Evolutionary conservation across 306 rosid genomes (phyloP).

Genomic region (Corylus americana): DNA sequence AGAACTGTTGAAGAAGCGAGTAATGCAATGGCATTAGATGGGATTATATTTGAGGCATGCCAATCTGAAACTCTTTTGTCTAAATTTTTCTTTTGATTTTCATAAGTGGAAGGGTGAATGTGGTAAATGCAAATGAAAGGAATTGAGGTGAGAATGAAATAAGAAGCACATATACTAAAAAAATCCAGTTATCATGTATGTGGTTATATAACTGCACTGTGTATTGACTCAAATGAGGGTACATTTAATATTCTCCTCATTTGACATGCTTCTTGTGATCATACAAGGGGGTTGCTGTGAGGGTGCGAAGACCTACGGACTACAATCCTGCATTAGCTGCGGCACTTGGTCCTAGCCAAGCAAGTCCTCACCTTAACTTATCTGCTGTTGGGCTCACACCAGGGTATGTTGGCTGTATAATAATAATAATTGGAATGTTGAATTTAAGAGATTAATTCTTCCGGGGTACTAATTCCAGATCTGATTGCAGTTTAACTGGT

Average conservation of each 20-base stretch:
- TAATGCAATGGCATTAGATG: conserved; percentile 89
- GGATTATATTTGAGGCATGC: conserved; percentile 75
- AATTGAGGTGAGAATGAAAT: conserved; percentile 16
- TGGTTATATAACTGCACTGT: background rate
- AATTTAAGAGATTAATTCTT: conserved; percentile 6
- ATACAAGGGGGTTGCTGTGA: conserved; percentile 75
- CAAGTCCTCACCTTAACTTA: conserved; percentile 73
- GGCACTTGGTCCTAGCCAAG: conserved; percentile 77
- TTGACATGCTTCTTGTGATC: conserved; percentile 27
- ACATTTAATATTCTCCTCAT: background rate
- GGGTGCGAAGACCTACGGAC: conserved; percentile 85
- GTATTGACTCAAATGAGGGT: background rate
- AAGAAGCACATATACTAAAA: background rate
- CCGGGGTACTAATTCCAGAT: conserved; percentile 29
- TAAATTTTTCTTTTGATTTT: background rate
- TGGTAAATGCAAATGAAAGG: background rate
- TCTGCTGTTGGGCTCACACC: conserved; percentile 69
- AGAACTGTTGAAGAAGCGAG: conserved; percentile 92
- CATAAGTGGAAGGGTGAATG: background rate
- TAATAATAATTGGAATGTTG: background rate
- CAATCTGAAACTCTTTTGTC: background rate
- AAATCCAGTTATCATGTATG: background rate
- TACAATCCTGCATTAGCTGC: conserved; percentile 84
- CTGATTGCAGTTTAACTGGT: conserved; percentile 50
- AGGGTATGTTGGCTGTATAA: conserved; percentile 39